These are phyloP conservation scores for Solanum etuberosum DNA, from an alignment of 257 asterid species.

Conservation along the genomic window DNA sequence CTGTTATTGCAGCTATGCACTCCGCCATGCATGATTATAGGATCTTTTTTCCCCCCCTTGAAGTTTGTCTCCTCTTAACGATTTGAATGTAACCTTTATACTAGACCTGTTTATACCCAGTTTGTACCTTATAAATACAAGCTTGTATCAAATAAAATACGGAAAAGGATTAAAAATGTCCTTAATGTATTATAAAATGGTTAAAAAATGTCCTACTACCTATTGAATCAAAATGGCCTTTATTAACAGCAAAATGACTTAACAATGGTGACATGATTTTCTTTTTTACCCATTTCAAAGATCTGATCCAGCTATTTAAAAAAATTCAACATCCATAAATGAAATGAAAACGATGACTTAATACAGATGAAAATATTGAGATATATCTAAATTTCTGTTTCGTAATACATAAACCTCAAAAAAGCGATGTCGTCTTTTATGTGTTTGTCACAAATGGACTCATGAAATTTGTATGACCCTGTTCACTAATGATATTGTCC, in stretches of 20 bases:
- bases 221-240: background rate
- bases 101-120: background rate
- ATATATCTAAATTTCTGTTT: too few relatives aligned
- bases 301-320: background rate
- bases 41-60: background rate
- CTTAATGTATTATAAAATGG: too few relatives aligned
- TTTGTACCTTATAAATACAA: background rate
- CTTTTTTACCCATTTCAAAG: background rate
- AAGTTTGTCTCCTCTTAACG: background rate
- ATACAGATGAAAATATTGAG: too few relatives aligned
- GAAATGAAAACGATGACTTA: background rate
- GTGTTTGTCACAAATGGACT: too few relatives aligned
- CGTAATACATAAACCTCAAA: background rate
- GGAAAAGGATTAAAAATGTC: background rate
- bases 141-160: background rate
- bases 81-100: background rate
- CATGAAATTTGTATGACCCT: too few relatives aligned
- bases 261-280: background rate
- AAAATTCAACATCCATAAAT: background rate
- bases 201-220: background rate
- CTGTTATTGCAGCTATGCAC: background rate
- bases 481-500: too few relatives aligned
- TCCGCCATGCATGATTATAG: background rate
- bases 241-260: background rate
- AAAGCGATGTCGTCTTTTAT: background rate